Evolutionary conservation across 192 early-diverging fungal species (phyloP).

Genomic region (Umbelopsis sp.): DNA sequence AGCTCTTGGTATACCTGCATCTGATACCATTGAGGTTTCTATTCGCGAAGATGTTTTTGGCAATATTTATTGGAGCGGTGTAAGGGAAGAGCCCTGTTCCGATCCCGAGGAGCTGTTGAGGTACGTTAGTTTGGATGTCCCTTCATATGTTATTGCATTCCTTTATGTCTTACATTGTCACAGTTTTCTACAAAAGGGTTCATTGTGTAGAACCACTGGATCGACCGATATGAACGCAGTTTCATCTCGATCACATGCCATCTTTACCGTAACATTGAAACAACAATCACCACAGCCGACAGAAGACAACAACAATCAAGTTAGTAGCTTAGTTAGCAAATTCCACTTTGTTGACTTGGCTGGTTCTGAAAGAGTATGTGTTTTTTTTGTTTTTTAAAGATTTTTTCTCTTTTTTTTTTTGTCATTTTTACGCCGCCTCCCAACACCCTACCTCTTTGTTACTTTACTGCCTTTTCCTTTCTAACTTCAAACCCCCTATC

Average conservation of each 20-base stretch:
- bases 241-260: conserved; percentile 94
- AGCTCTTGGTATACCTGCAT: background rate
- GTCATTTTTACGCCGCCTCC: too few species aligned
- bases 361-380: conserved; percentile 81
- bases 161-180: background rate
- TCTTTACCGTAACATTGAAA: conserved; percentile 87
- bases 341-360: conserved; percentile 99
- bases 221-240: conserved; percentile 94
- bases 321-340: conserved; percentile 51
- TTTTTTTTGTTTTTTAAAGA: too few species aligned
- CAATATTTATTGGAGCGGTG: conserved; percentile 83
- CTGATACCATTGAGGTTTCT: conserved; percentile 26
- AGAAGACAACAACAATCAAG: conserved; percentile 26
- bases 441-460: too few species aligned
- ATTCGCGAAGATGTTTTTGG: conserved; percentile 86
- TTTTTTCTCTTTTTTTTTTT: too few species aligned
- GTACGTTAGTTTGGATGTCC: conserved; percentile 24
- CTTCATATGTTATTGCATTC: background rate
- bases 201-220: conserved; percentile 66
- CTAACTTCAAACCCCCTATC: too few species aligned
- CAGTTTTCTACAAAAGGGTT: conserved; percentile 56
- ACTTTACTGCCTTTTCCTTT: too few species aligned
- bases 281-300: conserved; percentile 63
- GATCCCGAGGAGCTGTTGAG: conserved; percentile 66
- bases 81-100: conserved; percentile 73